Evolutionary conservation across 306 rosid species (phyloP), one percentile per base, ranked within the genome.

Genomic region (Acacia melanoxylon): DNA sequence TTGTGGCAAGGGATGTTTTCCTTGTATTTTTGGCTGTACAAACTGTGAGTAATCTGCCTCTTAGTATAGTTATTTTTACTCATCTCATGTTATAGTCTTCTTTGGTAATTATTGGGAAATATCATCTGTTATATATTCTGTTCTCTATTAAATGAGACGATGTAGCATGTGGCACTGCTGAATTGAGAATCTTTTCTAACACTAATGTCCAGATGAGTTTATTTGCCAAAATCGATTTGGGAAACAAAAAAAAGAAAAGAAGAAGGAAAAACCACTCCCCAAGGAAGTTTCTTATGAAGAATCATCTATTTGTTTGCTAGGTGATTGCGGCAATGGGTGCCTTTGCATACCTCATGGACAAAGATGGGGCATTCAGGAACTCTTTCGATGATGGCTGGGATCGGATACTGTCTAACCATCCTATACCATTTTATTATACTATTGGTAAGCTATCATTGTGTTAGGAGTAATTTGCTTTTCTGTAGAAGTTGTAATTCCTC

Each of bases 381-480:
- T 93, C 99, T 25, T 96, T 96, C 80, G 91, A 89, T 80, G 99
- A 92, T 83, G 92, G 98, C 74, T 96, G 99, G 99, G 98, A 96
- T 90, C 90, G 89, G 77, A 89, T 96, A 88, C 88, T 96, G 76
- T 96, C 99, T 81, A 96, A 85, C 81, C 99, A 92, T 86, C 99
- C 99, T 24, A 86, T 96, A 83, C 99, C 99, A 82, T 96, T 96
- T 84, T 96, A 96, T 84, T 96, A 93, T 79, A 90, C 97, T 81
- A 91, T 96, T 68, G 99, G 98, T 96, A 91, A 90, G 81, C 74
- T 75, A 54, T 63, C 77, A 11, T 59, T 33, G 72, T 72, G 63
- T 44, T 35, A 9, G 17, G 61, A 66, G 41, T 63, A 54, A 48
- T 80, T 37, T 75, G 54, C n/a, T 85, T 46, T 52, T 51, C 19